phyloP scores from a whole-genome alignment of 2,329 filamentous ascomycete genomes.

The Fusarium clavum region DNA sequence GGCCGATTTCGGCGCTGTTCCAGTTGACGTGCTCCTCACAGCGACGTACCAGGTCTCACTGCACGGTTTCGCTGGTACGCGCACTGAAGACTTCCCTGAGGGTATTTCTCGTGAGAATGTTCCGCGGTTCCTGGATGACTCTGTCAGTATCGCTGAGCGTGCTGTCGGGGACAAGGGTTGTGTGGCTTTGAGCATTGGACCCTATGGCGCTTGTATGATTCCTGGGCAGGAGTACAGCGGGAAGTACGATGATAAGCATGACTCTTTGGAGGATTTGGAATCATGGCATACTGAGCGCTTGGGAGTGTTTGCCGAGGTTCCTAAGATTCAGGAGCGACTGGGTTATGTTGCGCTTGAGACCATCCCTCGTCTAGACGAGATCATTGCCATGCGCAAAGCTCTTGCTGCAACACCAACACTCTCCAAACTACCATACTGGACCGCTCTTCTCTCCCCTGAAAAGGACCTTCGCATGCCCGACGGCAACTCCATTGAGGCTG shows the following conservation, averaged over 20 bases:
- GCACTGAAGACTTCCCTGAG: slow-evolving; percentile 53
- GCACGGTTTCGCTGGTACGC: slow-evolving; percentile 66
- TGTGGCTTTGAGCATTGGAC: slow-evolving; percentile 71
- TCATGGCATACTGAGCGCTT: slow-evolving; percentile 70
- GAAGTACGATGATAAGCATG: slow-evolving; percentile 64
- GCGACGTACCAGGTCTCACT: slow-evolving; percentile 75
- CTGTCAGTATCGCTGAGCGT: slow-evolving; percentile 57
- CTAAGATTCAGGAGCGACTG: slow-evolving; percentile 55
- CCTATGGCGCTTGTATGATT: slow-evolving; percentile 75
- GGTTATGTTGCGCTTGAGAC: slow-evolving; percentile 74
- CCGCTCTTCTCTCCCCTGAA: slow-evolving; percentile 71
- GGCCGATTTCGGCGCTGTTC: slow-evolving; percentile 64
- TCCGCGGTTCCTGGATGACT: slow-evolving; percentile 56
- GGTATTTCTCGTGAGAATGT: slow-evolving; percentile 58
- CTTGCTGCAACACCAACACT: slow-evolving; percentile 47
- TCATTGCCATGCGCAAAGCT: slow-evolving; percentile 65
- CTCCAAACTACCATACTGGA: slow-evolving; percentile 64
- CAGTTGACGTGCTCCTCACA: slow-evolving; percentile 72
- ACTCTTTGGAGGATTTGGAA: slow-evolving; percentile 57
- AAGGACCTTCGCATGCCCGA: slow-evolving; percentile 67
- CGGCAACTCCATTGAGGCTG: slow-evolving; percentile 57
- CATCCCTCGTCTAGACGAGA: slow-evolving; percentile 71
- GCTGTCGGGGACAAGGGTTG: slow-evolving; percentile 48
- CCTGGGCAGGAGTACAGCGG: slow-evolving; percentile 75
- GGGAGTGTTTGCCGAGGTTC: slow-evolving; percentile 59